Percentiles rank a stretch among this genome's conserved stretches.
Evolutionary conservation across 345 rosid species (phyloP).

Genomic region (Populus simonii): DNA sequence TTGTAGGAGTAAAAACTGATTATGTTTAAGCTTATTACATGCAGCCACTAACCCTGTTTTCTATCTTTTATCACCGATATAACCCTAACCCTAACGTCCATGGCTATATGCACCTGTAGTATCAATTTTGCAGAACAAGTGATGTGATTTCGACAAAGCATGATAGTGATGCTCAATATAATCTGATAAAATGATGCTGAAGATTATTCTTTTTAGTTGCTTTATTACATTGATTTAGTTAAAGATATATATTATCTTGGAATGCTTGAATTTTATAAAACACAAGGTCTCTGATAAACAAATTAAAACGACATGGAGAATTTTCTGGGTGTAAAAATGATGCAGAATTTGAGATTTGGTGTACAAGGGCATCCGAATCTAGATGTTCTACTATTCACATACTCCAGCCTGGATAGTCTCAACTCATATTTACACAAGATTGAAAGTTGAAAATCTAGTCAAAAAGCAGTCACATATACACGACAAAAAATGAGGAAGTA

Average conservation of each 20-base stretch:
- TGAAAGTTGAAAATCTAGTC: not conserved
- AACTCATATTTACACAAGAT: not conserved
- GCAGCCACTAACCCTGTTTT: not conserved
- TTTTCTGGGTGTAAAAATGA: not conserved
- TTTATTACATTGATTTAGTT: not conserved
- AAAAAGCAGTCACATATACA: not conserved
- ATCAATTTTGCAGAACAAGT: not conserved
- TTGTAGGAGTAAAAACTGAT: not conserved
- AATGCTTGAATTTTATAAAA: not conserved
- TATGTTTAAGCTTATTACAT: not conserved
- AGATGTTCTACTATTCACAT: not conserved
- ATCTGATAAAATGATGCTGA: not conserved
- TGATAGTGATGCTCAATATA: not conserved
- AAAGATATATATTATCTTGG: no score
- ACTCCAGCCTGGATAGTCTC: not conserved
- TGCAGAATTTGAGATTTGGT: not conserved
- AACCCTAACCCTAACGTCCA: not conserved
- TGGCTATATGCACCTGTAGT: not conserved
- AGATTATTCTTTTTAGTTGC: not conserved
- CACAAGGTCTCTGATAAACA: not conserved
- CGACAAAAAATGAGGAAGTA: no score
- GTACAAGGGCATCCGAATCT: not conserved
- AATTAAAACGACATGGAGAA: not conserved
- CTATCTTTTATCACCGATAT: not conserved
- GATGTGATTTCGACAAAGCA: not conserved